Evolutionary conservation across 768 basidiomycete genomes (phyloP), one percentile per base, ranked within the genome.

Genomic region (Tulasnella calospora): DNA sequence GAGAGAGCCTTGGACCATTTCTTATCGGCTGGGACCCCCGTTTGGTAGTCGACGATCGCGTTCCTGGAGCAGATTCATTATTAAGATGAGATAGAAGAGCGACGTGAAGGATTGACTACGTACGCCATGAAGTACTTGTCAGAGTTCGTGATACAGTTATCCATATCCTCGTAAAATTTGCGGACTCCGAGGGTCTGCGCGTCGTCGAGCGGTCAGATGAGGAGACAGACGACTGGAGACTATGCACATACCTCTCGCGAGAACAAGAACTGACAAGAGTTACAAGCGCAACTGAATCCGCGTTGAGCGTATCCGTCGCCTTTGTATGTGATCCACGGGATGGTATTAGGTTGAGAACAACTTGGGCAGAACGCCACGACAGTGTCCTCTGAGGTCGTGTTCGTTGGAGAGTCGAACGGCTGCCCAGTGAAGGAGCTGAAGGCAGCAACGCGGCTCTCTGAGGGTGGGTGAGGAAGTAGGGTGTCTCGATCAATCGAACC

Each of bases 221-320:
- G 8, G 41, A 44, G 41, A 44, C 30, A 0, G 17, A 7, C 19
- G 23, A 13, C 76, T 36, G 7, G 12, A 33, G 41, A 76, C 46
- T n/a, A 4, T 17, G 35, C 4, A 55, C 79, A 30, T 35, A 79
- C 79, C 80, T 80, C 80, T 61, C 71, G 55, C 23, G 30, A 69
- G 74, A 78, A 78, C 2, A 6, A 4, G 23, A 44, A 36, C 2
- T 57, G 40, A 21, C 69, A 36, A 3, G 74, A 44, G 21, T 40
- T n/a, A n/a, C 38, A 38, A 0, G 19, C 44, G 8, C 76, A 80
- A 27, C n/a, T 2, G 5, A 61, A 83, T 17, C 77, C 79, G 10
- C 71, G 57, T 35, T 83, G 82, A 0, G 81, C 81, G 70, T 80
- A 82, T 27, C 82, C 82, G 0, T 47, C 74, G 0, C 77, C 78